phyloP scores from a whole-genome alignment of 2,329 filamentous ascomycete genomes.

The Paraconiothyrium sp. region DNA sequence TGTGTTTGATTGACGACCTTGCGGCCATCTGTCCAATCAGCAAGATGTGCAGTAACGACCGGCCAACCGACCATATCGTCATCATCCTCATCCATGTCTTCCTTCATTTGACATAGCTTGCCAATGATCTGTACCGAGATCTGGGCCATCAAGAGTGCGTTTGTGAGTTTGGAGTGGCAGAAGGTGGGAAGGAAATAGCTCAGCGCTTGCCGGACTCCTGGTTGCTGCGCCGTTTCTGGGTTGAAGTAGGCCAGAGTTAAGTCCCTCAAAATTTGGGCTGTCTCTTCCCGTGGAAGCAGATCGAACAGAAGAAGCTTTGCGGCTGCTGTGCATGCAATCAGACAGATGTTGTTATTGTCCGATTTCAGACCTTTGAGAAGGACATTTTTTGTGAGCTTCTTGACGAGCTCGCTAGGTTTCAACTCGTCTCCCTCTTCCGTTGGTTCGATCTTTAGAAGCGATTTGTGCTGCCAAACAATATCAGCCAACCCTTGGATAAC shows the following conservation, averaged over 20 bases:
- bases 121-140: constrained; percentile 80
- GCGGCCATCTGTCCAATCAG: constrained; percentile 95
- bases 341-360: constrained; percentile 77
- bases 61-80: constrained; percentile 76
- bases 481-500: constrained; percentile 92
- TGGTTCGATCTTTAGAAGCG: constrained; percentile 42
- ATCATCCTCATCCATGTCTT: constrained; percentile 75
- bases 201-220: constrained; percentile 83
- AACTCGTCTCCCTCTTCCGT: constrained; percentile 50
- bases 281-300: constrained; percentile 61
- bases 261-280: constrained; percentile 80
- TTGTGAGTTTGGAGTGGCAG: constrained; percentile 83
- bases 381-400: constrained; percentile 79
- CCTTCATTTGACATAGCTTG: constrained; percentile 67
- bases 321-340: constrained; percentile 80
- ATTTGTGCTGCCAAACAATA: constrained; percentile 75
- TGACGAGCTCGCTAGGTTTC: constrained; percentile 53
- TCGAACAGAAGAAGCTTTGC: constrained; percentile 88
- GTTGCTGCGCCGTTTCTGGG: constrained; percentile 80
- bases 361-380: constrained; percentile 79
- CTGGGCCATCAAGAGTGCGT: constrained; percentile 81
- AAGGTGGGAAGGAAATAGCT: constrained; percentile 96
- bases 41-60: constrained; percentile 81
- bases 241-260: constrained; percentile 90
- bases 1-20: constrained; percentile 72